Percentiles rank a stretch among this genome's conserved stretches.
Evolutionary conservation across 192 early-diverging fungal genomes (phyloP).

Genomic region (Geranomyces variabilis): DNA sequence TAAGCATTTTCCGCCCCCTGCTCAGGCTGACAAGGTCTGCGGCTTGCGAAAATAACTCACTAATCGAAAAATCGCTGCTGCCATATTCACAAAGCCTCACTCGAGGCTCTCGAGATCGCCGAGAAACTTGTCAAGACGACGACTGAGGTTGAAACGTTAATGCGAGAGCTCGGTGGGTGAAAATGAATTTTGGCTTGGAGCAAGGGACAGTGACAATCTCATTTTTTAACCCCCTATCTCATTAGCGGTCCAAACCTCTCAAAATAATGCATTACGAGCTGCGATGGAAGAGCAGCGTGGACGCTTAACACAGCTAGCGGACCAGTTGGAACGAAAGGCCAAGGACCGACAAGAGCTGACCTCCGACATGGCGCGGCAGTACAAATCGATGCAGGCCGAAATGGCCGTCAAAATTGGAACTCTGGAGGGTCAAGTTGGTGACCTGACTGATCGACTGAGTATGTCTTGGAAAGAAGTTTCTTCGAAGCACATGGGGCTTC

Average conservation of each 20-base stretch:
- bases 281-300: constrained; percentile 37
- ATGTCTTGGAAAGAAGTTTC: neutral
- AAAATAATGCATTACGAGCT: constrained; percentile 33
- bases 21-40: too few relatives aligned
- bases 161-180: constrained; percentile 47
- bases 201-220: too few relatives aligned
- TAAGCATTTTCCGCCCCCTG: too few relatives aligned
- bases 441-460: constrained; percentile 55
- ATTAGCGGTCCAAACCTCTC: constrained; percentile 42
- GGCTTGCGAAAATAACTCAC: too few relatives aligned
- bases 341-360: constrained; percentile 55
- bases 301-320: constrained; percentile 42
- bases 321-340: constrained; percentile 40
- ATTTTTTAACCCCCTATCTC: too few relatives aligned
- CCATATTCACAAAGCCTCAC: neutral
- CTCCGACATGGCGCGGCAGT: constrained; percentile 62
- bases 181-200: too few relatives aligned
- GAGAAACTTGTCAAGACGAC: constrained; percentile 51
- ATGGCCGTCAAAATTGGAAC: constrained; percentile 57
- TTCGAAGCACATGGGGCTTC: too few relatives aligned
- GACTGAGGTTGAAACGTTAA: constrained; percentile 44
- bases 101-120: constrained; percentile 26
- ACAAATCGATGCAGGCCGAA: constrained; percentile 61
- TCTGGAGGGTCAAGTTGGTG: constrained; percentile 56
- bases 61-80: too few relatives aligned